Base-by-base conservation (phyloP, 257 asterid genomes). In the Voacanga thouarsii region DNA sequence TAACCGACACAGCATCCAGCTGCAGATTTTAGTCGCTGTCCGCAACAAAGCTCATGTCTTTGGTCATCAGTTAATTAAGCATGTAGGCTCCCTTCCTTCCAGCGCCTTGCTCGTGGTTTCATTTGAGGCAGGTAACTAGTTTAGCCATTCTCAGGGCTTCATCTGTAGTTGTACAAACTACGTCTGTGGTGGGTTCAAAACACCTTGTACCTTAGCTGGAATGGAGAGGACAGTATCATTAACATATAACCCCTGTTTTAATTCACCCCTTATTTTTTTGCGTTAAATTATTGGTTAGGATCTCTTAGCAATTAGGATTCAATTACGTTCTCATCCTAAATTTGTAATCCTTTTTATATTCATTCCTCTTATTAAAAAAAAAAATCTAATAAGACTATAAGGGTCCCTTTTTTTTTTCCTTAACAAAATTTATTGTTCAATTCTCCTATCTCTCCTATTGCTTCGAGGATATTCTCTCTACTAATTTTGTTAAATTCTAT, bases 101-200 rank as follows among this genome's bases (percentile, higher is more conserved):
- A 93, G 79, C 3, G 99, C 97, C 83, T 87, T 76, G 75, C 57
- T 57, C 61, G 91, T 89, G 82, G 95, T 96, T 86, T 80, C 97
- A 60, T 96, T 96, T 2, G 99, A 96, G 60, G 96, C 92, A 96
- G 72, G 93, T 87, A 4, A 96, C 98, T 79, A 93, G 92, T 86
- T 96, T 96, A 71, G 98, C 99, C 99, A 93, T 93, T 4, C 95
- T 97, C 71, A 96, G 82, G 73, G 98, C 98, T 88, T 93, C 98
- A 45, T 98, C 98, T 55, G 98, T 89, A 28, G 98, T 92, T 41
- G 98, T 96, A 92, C 99, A 96, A 81, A 96, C 97, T 53, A 96
- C 99, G 60, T 96, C 99, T 0, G 98, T 96, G 55, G 99, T 96
- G 97, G 98, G 77, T 96, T 96, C 82, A 96, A 30, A 93, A 93